phyloP scores from a whole-genome alignment of 2,329 filamentous ascomycete species.

The Colletotrichum cuscutae region DNA sequence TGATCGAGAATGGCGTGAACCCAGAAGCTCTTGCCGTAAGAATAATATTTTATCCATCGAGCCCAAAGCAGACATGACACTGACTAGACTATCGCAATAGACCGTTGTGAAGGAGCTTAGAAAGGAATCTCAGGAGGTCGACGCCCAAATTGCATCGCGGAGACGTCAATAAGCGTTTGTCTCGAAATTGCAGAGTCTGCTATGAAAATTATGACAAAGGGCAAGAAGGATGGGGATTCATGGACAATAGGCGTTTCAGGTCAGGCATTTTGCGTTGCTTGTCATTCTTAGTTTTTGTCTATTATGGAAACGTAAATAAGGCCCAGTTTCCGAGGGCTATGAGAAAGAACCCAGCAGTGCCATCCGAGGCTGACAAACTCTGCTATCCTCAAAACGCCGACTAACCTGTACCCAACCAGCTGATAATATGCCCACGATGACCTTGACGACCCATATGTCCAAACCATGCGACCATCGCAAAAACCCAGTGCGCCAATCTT shows the following conservation, averaged over 20 bases:
- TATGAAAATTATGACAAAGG: conserved; percentile 7
- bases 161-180: conserved; percentile 33
- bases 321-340: conserved; percentile 20
- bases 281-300: background rate
- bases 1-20: conserved; percentile 97
- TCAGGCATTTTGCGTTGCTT: conserved; percentile 7
- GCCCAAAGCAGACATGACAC: background rate
- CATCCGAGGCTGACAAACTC: background rate
- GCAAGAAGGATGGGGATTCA: background rate
- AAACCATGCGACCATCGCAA: conserved; percentile 15
- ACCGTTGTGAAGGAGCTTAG: conserved; percentile 70
- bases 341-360: background rate
- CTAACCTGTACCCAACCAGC: background rate
- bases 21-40: conserved; percentile 93
- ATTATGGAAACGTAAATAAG: conserved; percentile 26
- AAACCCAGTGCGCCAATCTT: conserved; percentile 14
- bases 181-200: background rate
- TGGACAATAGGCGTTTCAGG: conserved; percentile 19
- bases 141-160: conserved; percentile 50
- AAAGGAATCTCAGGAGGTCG: conserved; percentile 63
- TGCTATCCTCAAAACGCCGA: conserved; percentile 17
- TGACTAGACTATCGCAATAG: conserved; percentile 45
- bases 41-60: background rate
- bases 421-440: conserved; percentile 13
- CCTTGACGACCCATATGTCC: conserved; percentile 26